phyloP scores from a whole-genome alignment of 1,284 basidiomycete genomes.

The Irpex sp. region DNA sequence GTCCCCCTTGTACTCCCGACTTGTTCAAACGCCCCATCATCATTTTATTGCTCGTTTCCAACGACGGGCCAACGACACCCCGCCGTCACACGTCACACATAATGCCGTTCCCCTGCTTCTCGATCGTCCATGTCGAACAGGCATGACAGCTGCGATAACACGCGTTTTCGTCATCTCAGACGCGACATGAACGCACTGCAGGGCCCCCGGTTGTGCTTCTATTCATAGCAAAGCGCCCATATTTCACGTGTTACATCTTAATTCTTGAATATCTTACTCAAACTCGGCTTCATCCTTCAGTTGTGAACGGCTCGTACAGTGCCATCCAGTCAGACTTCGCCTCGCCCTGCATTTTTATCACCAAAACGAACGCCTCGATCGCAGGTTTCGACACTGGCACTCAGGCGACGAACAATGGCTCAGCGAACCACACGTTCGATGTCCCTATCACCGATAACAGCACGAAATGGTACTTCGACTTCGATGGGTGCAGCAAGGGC shows the following conservation, averaged over 20 bases:
- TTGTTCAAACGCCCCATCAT: no score
- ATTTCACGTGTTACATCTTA: neutral
- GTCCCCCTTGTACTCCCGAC: no score
- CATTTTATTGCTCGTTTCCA: neutral
- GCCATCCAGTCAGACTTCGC: conserved; percentile 54
- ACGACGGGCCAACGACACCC: neutral
- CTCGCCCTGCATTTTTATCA: conserved; percentile 45
- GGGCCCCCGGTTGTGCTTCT: neutral
- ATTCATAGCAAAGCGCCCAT: neutral
- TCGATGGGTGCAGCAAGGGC: conserved; percentile 48
- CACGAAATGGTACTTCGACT: conserved; percentile 59
- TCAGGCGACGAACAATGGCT: conserved; percentile 45
- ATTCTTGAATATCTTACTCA: neutral
- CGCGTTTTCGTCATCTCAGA: neutral
- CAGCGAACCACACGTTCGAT: conserved; percentile 39
- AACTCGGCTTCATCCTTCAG: conserved; percentile 24
- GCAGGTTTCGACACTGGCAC: conserved; percentile 58
- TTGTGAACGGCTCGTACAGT: conserved; percentile 54
- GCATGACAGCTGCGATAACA: neutral
- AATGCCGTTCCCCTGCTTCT: neutral
- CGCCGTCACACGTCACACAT: neutral
- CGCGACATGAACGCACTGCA: neutral
- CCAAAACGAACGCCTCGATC: conserved; percentile 41
- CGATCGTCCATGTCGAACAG: neutral
- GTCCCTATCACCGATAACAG: conserved; percentile 43